These are phyloP conservation scores for Acanthamoeba lenticulata DNA, from an alignment of 208 protist species.

Conservation along the genomic window DNA sequence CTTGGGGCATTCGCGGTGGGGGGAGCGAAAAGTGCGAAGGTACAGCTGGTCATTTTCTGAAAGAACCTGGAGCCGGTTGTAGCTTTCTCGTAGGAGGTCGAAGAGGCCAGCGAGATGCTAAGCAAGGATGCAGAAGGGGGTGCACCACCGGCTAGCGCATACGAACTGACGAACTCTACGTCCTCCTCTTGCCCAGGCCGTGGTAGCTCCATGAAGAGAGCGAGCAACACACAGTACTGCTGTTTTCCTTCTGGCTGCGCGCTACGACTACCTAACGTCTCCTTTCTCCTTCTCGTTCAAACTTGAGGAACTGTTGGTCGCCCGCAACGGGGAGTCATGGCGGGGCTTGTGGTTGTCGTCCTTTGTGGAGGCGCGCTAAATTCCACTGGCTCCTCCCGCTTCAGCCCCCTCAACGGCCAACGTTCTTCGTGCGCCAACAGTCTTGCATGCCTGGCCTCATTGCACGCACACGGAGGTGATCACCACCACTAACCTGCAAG, in stretches of 20 bases:
- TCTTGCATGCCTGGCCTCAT: no score
- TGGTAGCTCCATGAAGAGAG: neutral
- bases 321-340: neutral
- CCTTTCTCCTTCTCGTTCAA: neutral
- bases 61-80: neutral
- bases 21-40: neutral
- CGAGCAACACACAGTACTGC: no score
- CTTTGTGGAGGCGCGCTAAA: neutral
- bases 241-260: no score
- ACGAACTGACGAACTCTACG: neutral
- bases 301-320: neutral
- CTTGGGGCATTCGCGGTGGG: no score
- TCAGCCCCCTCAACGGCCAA: no score
- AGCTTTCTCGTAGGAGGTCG: neutral
- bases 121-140: neutral
- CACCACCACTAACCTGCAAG: no score
- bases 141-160: neutral
- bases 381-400: slow-evolving; percentile 10
- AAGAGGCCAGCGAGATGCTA: neutral
- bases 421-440: no score
- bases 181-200: neutral
- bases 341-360: neutral
- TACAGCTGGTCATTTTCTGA: slow-evolving; percentile 58
- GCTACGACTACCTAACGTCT: no score
- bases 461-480: no score